Percentiles rank a stretch among this genome's conserved stretches.
Evolutionary conservation across 768 basidiomycete species (phyloP).

Genomic region (Kwoniella dejecticola): DNA sequence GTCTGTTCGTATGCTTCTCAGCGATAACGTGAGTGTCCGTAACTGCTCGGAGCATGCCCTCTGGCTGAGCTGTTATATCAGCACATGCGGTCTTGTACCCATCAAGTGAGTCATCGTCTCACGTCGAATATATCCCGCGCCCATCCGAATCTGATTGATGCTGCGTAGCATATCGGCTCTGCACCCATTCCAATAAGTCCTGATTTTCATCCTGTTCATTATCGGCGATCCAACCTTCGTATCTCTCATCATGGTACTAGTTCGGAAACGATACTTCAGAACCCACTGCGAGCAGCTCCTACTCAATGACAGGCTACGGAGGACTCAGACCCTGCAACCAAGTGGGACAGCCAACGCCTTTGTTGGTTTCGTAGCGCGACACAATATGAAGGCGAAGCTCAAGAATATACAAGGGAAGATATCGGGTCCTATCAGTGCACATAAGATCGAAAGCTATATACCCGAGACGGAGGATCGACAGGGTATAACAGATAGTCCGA

Average conservation of each 20-base stretch:
- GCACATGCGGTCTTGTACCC: conserved; percentile 44
- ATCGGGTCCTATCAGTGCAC: conserved; percentile 13
- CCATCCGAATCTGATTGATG: no score
- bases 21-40: conserved; percentile 46
- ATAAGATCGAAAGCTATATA: conserved; percentile 9
- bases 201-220: conserved; percentile 20
- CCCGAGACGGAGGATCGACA: neutral
- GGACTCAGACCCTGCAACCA: conserved; percentile 25
- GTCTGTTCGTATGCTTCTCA: conserved; percentile 44
- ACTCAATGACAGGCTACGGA: conserved; percentile 28
- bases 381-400: conserved; percentile 4
- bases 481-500: conserved; percentile 14
- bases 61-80: neutral
- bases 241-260: conserved; percentile 45
- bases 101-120: conserved; percentile 36
- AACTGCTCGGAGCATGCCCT: neutral
- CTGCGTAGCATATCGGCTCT: conserved; percentile 37
- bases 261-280: conserved; percentile 42
- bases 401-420: conserved; percentile 4
- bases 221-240: conserved; percentile 38
- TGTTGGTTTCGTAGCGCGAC: conserved; percentile 14
- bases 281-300: conserved; percentile 41
- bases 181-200: conserved; percentile 25
- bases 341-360: neutral
- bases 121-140: conserved; percentile 7